Base-by-base conservation (phyloP, 768 basidiomycete species). In the Tricholoma flavovirens region DNA sequence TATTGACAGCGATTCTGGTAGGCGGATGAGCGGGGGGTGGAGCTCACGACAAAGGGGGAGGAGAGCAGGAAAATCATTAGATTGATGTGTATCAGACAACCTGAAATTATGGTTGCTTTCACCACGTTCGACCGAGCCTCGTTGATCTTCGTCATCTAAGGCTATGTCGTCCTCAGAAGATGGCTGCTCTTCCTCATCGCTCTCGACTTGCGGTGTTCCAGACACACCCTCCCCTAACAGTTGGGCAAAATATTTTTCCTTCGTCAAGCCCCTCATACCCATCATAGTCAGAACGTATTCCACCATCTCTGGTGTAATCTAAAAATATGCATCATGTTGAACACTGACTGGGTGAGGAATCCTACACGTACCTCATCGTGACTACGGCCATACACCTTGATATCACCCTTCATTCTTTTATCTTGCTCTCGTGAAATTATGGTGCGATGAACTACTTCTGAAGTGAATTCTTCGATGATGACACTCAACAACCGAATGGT, bases 361-460 rank as follows among this genome's bases (percentile, higher is more conserved):
- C 17, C 45, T 24, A 26, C 48, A 57, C 63, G 38, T 36, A 73
- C 72, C 64, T 82, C 80, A 61, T 78, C 72, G 29, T 74, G 73
- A 45, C 67, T 68, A 11, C 73, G 72, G 48, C 76, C 72, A 84
- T 87, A 90, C 6, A 76, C 83, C 61, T 80, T 86, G 48, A 80
- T 80, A 17, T 78, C 77, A 38, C 73, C 71, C 68, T 88, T 88
- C 63, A 85, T 64, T 30, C 71, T 68, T 53, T 73, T 67, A 60
- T 87, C 87, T 56, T 84, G 79, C 61, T 87, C 84, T 40, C 80
- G 79, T 35, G 77, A 71, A 6, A 80, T 71, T 42, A 88, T 76
- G 19, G 78, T 73, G 32, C 74, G 75, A 54, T 80, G 77, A 2
- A 86, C 69, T 0, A 83, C 53, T 35, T 79, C 74, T 7, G 76